Evolutionary conservation across 495 filamentous ascomycete genomes (phyloP), one percentile per base, ranked within the genome.

Genomic region (Apiosordaria backusii): DNA sequence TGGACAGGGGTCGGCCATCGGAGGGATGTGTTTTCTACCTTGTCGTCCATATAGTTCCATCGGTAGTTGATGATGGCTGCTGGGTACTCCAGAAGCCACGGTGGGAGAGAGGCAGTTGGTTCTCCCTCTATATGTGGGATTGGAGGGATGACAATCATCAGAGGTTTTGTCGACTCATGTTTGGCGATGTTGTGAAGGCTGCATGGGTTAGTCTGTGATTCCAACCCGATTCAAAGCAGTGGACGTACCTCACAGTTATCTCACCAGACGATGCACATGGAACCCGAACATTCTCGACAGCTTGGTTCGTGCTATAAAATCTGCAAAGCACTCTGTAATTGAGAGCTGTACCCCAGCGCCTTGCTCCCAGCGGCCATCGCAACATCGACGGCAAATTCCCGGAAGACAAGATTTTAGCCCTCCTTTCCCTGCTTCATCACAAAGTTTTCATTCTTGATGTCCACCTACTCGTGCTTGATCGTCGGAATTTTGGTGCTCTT

Each of bases 1-100:
- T 85, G 81, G 60, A 84, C 68, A 13, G 84, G 82, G 15, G 72
- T 69, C 10, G 84, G 84, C 81, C 81, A 84, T 59, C 5, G n/a
- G 19, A 61, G 27, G 24, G 26, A 18, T 18, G 25, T 6, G 27
- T 40, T 21, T 70, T 53, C 4, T 75, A 61, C 9, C 69, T 67
- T n/a, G n/a, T 35, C 4, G 5, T 53, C 50, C n/a, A 54, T 7
- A 1, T 29, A 3, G 2, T 64, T 50, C 78, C 80, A 81, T 0
- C 79, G 64, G 67, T 82, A 82, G 61, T 82, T 74, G 64, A 82
- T 75, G 57, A 80, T 74, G 6, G 74, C 80, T 0, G 72, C 72
- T 23, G 78, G 74, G 15, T 68, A 63, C 58, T 68, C 71, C 16
- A 65, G 70, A 21, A 75, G 64, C 66, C 77, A 78, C n/a, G 55